phyloP scores from a whole-genome alignment of 257 asterid genomes.

The Primulina tabacum region DNA sequence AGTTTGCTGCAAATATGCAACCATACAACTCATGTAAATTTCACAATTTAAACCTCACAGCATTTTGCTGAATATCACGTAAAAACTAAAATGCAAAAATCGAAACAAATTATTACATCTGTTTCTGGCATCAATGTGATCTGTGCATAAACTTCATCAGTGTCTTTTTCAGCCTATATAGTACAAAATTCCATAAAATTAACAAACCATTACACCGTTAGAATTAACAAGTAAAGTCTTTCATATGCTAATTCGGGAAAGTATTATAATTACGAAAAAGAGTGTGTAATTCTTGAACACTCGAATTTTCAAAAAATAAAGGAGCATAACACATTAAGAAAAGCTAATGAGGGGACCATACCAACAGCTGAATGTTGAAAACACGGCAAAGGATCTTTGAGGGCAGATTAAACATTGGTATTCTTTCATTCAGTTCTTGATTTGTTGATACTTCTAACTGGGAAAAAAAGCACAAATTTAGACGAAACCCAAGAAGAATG shows the following conservation, averaged over 20 bases:
- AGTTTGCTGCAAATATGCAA: conserved; percentile 46
- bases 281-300: not conserved
- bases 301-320: conserved; percentile 15
- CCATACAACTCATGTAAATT: conserved; percentile 6
- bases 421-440: conserved; percentile 73
- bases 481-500: conserved; percentile 16
- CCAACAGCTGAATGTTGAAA: conserved; percentile 61
- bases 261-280: not conserved
- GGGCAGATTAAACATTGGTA: conserved; percentile 69
- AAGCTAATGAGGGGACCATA: conserved; percentile 32
- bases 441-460: conserved; percentile 97
- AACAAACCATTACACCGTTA: conserved; percentile 7
- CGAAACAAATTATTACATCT: conserved; percentile 45
- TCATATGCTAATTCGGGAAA: conserved; percentile 5
- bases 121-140: conserved; percentile 74
- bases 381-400: conserved; percentile 83
- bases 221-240: not conserved
- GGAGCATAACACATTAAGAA: not conserved
- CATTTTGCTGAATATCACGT: conserved; percentile 3
- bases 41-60: not conserved
- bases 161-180: conserved; percentile 76
- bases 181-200: conserved; percentile 15
- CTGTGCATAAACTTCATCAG: conserved; percentile 93
- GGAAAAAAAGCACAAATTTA: conserved; percentile 25
- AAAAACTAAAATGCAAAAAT: not conserved